phyloP scores from a whole-genome alignment of 208 protist species.

The Porcisia deanei region DNA sequence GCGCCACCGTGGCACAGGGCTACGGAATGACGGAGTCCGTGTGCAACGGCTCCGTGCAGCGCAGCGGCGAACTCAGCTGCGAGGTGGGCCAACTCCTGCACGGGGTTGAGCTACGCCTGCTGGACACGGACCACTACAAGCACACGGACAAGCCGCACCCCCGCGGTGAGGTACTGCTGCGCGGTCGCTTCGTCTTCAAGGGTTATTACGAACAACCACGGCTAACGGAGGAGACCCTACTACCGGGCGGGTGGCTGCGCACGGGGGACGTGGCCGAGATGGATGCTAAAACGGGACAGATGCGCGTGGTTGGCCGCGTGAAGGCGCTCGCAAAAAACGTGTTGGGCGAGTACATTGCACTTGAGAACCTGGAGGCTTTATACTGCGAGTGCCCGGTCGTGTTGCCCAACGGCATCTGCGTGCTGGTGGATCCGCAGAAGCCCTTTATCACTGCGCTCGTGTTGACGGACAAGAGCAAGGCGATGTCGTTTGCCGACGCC shows the following conservation, averaged over 20 bases:
- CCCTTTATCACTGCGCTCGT: constrained; percentile 65
- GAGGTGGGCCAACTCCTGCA: constrained; percentile 73
- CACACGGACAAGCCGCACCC: constrained; percentile 81
- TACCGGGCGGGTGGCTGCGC: constrained; percentile 80
- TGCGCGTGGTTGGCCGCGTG: constrained; percentile 80
- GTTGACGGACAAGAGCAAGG: constrained; percentile 66
- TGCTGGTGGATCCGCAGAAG: constrained; percentile 62
- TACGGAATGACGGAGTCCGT: constrained; percentile 93
- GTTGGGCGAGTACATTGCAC: constrained; percentile 89
- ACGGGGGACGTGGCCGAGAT: constrained; percentile 90
- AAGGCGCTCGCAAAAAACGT: constrained; percentile 91
- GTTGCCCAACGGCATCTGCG: constrained; percentile 63
- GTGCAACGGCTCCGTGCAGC: constrained; percentile 71
- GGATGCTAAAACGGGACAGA: constrained; percentile 37
- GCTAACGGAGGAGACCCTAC: constrained; percentile 70
- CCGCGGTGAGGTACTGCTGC: constrained; percentile 86
- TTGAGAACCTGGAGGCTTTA: constrained; percentile 77
- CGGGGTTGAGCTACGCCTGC: constrained; percentile 87
- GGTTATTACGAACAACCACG: constrained; percentile 89
- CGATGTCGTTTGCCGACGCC: constrained; percentile 44
- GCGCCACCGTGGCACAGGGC: constrained; percentile 70
- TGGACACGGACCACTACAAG: constrained; percentile 89
- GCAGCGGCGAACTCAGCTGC: constrained; percentile 59
- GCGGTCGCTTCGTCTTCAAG: constrained; percentile 75
- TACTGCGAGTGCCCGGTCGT: constrained; percentile 59